Base-by-base conservation (phyloP, 768 basidiomycete genomes). In the Vararia minispora region DNA sequence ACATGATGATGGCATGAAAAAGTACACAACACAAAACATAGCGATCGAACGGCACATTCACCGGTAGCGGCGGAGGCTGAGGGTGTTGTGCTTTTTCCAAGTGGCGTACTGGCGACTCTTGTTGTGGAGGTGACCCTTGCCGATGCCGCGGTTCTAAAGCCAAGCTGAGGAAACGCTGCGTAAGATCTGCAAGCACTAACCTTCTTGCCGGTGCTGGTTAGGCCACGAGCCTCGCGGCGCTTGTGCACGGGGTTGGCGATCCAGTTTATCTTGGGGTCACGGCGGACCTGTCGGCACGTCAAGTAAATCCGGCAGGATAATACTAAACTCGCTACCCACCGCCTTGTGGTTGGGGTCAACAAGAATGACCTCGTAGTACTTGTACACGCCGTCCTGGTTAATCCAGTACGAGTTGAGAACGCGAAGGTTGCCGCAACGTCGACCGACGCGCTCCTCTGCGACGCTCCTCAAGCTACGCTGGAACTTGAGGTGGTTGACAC, bases 371-470 rank as follows among this genome's bases (percentile, higher is more conserved):
- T 99, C 95, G 68, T 79, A 99, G 71, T 95, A 97, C 63, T 94
- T 95, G 78, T 94, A 95, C 22, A 95, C 87, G 64, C 91, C 90
- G 58, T 97, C 91, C 66, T 94, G 90, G 67, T 98, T 98, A 57
- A 99, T 69, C 95, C 95, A 99, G 75, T 98, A 98, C 33, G 94
- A 97, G 69, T 94, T 95, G 54, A 95, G 60, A 48, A 99, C 95
- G 40, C 95, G 79, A 56, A 99, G 64, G 63, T 98, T 98, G 38
- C 90, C 91, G 58, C 95, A 99, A 51, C 92, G 76, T 57, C 76
- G 79, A 46, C 94, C 95, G 49, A 98, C 94, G 58, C 95, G 86
- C 72, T 98, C 95, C 69, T 99, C 95, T 35, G 95, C 95, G 41
- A 82, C 84, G 53, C 84, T 83, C 62, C 85, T 79, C 56, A 97